These are phyloP conservation scores for Dictyostelium firmibasis DNA, from an alignment of 78 protist genomes.

Conservation along the genomic window DNA sequence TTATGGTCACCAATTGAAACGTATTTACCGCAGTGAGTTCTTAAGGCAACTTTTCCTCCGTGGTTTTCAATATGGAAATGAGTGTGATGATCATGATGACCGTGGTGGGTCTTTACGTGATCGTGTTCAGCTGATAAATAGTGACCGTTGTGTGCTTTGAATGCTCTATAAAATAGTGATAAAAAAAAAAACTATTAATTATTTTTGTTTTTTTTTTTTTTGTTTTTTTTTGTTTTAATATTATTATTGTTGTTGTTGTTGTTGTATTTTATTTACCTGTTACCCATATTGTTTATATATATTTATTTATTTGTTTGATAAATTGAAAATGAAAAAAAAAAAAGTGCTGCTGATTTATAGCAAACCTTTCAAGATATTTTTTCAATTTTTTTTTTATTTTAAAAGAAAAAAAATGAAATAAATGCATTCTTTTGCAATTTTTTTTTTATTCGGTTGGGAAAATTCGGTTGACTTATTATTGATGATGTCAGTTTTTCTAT, in stretches of 20 bases:
- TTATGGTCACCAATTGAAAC: slow-evolving; percentile 4
- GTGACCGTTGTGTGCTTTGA: slow-evolving; percentile 16
- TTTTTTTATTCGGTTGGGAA: too few species aligned
- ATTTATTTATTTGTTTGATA: too few species aligned
- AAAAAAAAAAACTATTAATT: too few species aligned
- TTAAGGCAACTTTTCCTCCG: background rate
- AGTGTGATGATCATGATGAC: slow-evolving; percentile 8
- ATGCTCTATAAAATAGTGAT: background rate
- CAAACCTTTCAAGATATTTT: too few species aligned
- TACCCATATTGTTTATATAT: background rate
- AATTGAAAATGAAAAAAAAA: too few species aligned
- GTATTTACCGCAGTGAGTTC: background rate
- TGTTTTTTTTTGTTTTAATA: background rate
- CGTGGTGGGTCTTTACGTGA: background rate
- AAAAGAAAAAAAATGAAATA: too few species aligned
- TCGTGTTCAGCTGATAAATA: background rate
- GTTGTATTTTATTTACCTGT: background rate
- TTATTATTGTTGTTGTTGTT: too few species aligned
- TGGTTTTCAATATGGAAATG: background rate
- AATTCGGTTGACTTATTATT: too few species aligned
- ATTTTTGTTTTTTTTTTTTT: background rate
- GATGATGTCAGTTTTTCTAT: too few species aligned
- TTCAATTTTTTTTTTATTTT: too few species aligned
- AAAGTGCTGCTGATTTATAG: too few species aligned
- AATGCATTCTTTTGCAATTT: too few species aligned